These are phyloP conservation scores for Metarhizium robertsii DNA, from an alignment of 2,329 filamentous ascomycete species.

Conservation along the genomic window DNA sequence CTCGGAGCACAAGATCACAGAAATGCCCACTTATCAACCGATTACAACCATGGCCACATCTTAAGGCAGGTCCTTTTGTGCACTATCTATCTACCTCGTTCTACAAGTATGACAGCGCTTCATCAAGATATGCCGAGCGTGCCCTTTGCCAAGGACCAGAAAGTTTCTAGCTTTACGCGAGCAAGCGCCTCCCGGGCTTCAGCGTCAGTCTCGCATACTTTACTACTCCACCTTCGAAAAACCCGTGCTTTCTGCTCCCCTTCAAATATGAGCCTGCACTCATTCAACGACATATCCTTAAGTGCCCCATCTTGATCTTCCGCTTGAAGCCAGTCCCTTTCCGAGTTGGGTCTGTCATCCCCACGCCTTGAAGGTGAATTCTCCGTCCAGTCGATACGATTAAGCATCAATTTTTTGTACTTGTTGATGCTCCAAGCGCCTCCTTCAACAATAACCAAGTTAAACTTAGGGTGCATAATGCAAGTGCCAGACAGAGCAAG, in stretches of 20 bases:
- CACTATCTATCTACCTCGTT: too few species aligned
- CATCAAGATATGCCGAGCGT: background rate
- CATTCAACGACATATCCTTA: slow-evolving; percentile 75
- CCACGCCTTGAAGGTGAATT: slow-evolving; percentile 61
- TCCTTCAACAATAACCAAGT: slow-evolving; percentile 84
- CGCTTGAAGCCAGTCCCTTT: slow-evolving; percentile 68
- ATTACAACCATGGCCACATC: too few species aligned
- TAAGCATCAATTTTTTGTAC: slow-evolving; percentile 88
- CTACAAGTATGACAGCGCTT: too few species aligned
- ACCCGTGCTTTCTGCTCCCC: slow-evolving; percentile 72
- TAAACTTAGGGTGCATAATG: slow-evolving; percentile 82
- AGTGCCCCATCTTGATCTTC: slow-evolving; percentile 69
- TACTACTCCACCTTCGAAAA: slow-evolving; percentile 82
- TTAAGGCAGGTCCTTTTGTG: too few species aligned
- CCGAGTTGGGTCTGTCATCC: slow-evolving; percentile 50
- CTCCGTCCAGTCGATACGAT: slow-evolving; percentile 92
- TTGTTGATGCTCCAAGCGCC: slow-evolving; percentile 72
- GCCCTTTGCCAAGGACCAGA: slow-evolving; percentile 84
- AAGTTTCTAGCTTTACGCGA: slow-evolving; percentile 84
- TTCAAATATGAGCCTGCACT: slow-evolving; percentile 80
- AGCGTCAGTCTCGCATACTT: slow-evolving; percentile 86
- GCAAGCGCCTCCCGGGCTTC: slow-evolving; percentile 75
- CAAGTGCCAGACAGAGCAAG: slow-evolving; percentile 80
- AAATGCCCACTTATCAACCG: too few species aligned
- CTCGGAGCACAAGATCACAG: too few species aligned